phyloP scores from a whole-genome alignment of 1,139 yeast species.

The Taphrina pruni region DNA sequence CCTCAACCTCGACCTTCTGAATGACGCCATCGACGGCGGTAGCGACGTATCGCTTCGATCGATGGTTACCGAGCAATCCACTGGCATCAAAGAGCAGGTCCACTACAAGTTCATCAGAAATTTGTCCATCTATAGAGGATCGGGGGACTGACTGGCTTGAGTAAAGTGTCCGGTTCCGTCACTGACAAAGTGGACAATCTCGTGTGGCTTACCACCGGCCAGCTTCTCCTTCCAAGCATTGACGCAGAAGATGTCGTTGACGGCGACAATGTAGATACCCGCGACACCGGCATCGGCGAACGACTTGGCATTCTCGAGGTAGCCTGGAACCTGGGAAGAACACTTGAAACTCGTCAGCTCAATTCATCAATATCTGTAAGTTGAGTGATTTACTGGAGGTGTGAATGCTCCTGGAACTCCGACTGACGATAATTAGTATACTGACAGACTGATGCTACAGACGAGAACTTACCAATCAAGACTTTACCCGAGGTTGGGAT shows the following conservation, averaged over 20 bases:
- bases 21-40: slow-evolving; percentile 77
- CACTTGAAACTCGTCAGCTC: slow-evolving; percentile 49
- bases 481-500: slow-evolving; percentile 39
- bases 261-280: slow-evolving; percentile 70
- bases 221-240: slow-evolving; percentile 73
- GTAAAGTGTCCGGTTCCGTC: slow-evolving; percentile 74
- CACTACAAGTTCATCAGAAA: slow-evolving; percentile 47
- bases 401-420: slow-evolving; percentile 73
- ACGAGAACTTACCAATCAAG: slow-evolving; percentile 9
- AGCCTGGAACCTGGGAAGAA: slow-evolving; percentile 83
- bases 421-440: slow-evolving; percentile 57
- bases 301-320: slow-evolving; percentile 58
- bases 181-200: slow-evolving; percentile 64
- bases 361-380: neutral
- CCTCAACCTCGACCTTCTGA: slow-evolving; percentile 70
- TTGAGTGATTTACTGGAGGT: slow-evolving; percentile 6
- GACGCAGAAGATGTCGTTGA: slow-evolving; percentile 84
- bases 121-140: too few species aligned
- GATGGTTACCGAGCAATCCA: slow-evolving; percentile 71
- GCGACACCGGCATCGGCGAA: slow-evolving; percentile 70
- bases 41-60: slow-evolving; percentile 79
- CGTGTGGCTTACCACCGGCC: slow-evolving; percentile 49
- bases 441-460: neutral
- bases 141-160: slow-evolving; percentile 12
- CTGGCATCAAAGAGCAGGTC: slow-evolving; percentile 75